Base-by-base conservation (phyloP, 2,329 filamentous ascomycete genomes). In the Claviceps quebecensis region DNA sequence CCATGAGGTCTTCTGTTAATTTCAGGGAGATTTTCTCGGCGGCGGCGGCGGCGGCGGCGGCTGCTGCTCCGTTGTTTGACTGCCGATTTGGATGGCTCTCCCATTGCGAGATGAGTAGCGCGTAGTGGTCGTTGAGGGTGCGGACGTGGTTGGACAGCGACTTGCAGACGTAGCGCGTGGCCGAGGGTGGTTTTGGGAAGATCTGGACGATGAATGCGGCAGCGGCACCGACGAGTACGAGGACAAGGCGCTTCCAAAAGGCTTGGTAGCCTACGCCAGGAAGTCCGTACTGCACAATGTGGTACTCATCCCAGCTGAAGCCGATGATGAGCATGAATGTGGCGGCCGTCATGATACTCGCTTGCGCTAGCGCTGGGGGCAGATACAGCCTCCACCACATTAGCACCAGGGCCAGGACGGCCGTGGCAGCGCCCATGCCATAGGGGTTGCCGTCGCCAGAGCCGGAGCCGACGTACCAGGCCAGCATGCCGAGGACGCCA, bases 401-500 rank as follows among this genome's bases (percentile, higher is more conserved):
- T 0, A 69, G 46, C 1, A 68, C 58, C 1, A 64, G 49, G 6
- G 63, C 61, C 16, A 68, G 63, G 2, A 69, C 65, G 0, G 64
- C 69, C 52, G 71, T 69, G 4, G 69, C 68, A 1, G 73, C 74
- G 2, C 65, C 71, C 47, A 77, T 59, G 0, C 74, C 74, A 22
- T 75, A 77, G 0, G 73, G 66, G 52, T 76, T 77, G 0, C 74
- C 74, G 0, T 58, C 52, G 0, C 74, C 74, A 26, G 59, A 58
- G 0, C 72, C 74, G 1, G 74, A 71, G 0, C 73, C 74, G 17
- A 74, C 70, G 41, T 77, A 77, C 74, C 74, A 77, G 1, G 67
- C 67, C 0, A 71, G 59, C 57, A 76, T 61, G 0, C 70, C 74
- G 7, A 75, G 48, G 0, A 71, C 57, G 14, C 74, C 74, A 0